Evolutionary conservation across 1,284 basidiomycete species (phyloP), one percentile per base, ranked within the genome.

Genomic region (Schizophyllum amplum): DNA sequence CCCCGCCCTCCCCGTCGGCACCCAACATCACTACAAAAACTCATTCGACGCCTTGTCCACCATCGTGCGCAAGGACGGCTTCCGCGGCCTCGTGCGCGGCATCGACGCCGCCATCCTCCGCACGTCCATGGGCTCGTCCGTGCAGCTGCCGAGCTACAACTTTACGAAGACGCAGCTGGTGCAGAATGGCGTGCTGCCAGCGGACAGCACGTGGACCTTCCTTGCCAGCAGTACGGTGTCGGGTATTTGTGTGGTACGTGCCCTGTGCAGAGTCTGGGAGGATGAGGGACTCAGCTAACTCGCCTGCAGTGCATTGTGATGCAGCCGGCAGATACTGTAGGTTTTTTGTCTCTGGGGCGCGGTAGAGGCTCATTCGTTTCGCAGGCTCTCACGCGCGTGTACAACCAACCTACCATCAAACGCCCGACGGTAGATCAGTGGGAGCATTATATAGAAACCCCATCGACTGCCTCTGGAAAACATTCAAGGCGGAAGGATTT

Each of bases 381-480:
- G 11, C 64, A 92, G 89, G 90, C 92, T 51, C 74, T 98, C 55
- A 98, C 96, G 6, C 81, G 96, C 59, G 89, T 98, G 83, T 99
- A 98, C 73, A 98, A 98, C 68, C 95, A 96, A 78, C 90, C 91
- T 23, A 94, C 91, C 1, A 75, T 79, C 61, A 76, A 73, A 47
- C 79, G 55, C 84, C 89, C 2, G 80, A 90, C 58, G 94, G 94
- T 33, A 84, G 78, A 65, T 72, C 84, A 47, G 78, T 85, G 58
- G 94, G 94, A 4, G 75, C 84, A 2, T 75, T 97, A 11, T 98
- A 97, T 74, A 87, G 81, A 69, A 95, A 91, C 68, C 95, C 95
- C 1, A 85, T 98, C 64, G 94, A 98, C 67, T 98, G 95, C 72
- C 76, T 99, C 53, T 97, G 91, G 90, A 96, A 98, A 76, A 99